Percentiles rank a stretch among this genome's conserved stretches.
phyloP scores from a whole-genome alignment of 2,329 filamentous ascomycete genomes.

The Talaromyces pinophilus region DNA sequence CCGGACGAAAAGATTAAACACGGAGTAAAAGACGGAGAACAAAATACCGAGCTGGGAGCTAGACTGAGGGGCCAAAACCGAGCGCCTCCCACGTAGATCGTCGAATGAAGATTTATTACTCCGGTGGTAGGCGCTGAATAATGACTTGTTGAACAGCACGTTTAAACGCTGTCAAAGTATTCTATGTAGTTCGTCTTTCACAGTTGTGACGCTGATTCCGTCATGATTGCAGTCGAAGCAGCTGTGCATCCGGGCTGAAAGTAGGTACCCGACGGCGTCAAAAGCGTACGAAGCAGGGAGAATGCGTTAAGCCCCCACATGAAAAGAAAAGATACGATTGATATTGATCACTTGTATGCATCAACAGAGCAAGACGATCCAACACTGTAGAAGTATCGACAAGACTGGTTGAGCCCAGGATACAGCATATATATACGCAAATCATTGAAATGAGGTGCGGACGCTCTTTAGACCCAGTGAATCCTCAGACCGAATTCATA shows the following conservation, averaged over 20 bases:
- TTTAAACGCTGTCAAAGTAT: no score
- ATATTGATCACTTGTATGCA: neutral
- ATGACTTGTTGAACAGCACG: no score
- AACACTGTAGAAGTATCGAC: neutral
- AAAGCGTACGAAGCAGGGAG: neutral
- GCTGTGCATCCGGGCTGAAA: neutral
- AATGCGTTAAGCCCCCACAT: neutral
- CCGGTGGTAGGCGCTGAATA: neutral
- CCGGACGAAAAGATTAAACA: neutral
- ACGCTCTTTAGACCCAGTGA: neutral
- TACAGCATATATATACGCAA: neutral
- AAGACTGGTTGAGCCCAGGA: neutral
- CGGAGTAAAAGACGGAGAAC: constrained; percentile 2
- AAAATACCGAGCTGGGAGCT: neutral
- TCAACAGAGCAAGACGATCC: no score
- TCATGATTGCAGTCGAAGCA: neutral
- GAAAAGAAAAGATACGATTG: neutral
- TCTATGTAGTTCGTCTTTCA: no score
- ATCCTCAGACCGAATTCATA: neutral
- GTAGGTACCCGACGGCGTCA: constrained; percentile 6
- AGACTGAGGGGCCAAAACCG: constrained; percentile 11
- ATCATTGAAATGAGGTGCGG: neutral
- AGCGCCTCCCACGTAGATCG: constrained; percentile 11
- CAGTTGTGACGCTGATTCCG: neutral
- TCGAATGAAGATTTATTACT: neutral